Conservation (phyloP, 345 rosid species). For the Nasturtium officinale region DNA sequence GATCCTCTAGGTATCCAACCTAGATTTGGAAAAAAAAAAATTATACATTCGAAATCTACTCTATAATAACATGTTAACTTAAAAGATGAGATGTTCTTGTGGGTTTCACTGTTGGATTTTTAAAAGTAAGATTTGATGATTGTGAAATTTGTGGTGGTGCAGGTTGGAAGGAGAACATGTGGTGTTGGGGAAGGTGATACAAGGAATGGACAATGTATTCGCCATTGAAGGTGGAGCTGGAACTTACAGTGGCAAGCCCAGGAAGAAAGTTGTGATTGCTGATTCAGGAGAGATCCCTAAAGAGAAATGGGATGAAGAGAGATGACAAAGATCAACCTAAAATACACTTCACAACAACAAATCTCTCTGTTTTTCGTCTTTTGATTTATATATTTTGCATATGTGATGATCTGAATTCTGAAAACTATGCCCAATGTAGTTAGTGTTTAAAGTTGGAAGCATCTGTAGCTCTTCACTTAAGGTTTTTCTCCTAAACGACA, state of each 20-base stretch:
- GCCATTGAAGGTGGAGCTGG: conserved; percentile 98
- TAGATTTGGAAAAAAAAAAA: not conserved
- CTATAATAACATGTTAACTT: not conserved
- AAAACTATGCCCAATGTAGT: conserved; percentile 25
- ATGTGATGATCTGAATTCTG: conserved; percentile 29
- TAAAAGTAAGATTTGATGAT: not conserved
- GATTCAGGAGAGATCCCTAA: conserved; percentile 89
- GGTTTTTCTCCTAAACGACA: not conserved
- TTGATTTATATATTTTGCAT: conserved; percentile 13
- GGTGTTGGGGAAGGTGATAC: conserved; percentile 88
- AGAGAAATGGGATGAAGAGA: conserved; percentile 86
- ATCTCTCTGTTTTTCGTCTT: not conserved
- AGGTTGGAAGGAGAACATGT: conserved; percentile 99
- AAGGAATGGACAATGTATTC: conserved; percentile 90
- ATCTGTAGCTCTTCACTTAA: conserved; percentile 22
- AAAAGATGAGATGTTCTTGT: not conserved
- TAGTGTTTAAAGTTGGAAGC: conserved; percentile 33
- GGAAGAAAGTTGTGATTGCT: conserved; percentile 81
- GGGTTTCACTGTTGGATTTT: not conserved
- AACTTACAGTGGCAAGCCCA: conserved; percentile 88
- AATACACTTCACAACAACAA: not conserved
- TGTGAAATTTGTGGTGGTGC: conserved; percentile 17
- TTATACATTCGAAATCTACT: not conserved
- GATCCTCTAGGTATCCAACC: not conserved
- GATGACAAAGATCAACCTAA: conserved; percentile 41